A percentile compares a stretch with the other conserved stretches of the same genome.
Evolutionary conservation across 106 monocot genomes (phyloP).

Genomic region (Iris macrosiphon): DNA sequence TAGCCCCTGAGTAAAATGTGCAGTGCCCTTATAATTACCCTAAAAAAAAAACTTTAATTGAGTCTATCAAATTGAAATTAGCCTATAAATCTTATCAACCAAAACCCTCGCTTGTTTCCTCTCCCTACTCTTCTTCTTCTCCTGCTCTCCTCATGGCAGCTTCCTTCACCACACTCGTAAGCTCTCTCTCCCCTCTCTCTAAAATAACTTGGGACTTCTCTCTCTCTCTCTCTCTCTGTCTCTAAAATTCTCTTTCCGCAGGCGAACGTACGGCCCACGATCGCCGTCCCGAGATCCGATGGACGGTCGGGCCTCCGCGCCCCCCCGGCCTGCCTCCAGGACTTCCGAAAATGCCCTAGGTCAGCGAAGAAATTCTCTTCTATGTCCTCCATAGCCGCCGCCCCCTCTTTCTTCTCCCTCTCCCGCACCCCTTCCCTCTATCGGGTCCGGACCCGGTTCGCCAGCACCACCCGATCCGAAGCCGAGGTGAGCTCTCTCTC

Average conservation of each 20-base stretch:
- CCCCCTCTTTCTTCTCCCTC: background rate
- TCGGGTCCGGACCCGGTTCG: conserved; percentile 12
- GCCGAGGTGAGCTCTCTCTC: background rate
- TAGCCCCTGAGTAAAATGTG: no score
- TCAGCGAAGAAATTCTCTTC: background rate
- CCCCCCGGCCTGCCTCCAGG: background rate
- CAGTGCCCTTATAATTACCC: no score
- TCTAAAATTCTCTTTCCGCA: background rate
- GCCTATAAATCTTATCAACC: no score
- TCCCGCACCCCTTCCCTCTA: background rate
- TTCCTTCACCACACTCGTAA: conserved; percentile 4
- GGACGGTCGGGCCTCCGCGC: background rate
- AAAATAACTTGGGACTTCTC: no score
- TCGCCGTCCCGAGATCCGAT: background rate
- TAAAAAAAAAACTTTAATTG: no score
- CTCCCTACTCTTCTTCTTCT: background rate
- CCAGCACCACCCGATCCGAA: background rate
- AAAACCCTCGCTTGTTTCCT: no score
- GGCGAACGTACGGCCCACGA: conserved; percentile 3
- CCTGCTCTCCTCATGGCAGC: background rate
- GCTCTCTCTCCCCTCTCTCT: background rate
- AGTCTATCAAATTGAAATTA: no score
- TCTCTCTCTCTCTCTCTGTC: background rate
- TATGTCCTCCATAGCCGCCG: background rate
- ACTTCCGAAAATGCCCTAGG: conserved; percentile 8